phyloP scores from a whole-genome alignment of 441 rosid genomes.

The Euphorbia corollata region DNA sequence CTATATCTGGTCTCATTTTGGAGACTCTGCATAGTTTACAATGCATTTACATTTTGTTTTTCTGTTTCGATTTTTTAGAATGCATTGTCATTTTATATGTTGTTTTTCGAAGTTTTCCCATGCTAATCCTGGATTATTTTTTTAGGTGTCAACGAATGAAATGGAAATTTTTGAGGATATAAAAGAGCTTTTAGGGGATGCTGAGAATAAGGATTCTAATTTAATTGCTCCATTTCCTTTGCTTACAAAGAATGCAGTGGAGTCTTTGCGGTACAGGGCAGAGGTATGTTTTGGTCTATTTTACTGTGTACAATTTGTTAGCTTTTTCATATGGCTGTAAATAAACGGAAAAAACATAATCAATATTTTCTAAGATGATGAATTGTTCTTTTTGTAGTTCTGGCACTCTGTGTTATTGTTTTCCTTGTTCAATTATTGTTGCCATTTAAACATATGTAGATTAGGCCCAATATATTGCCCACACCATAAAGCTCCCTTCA shows the following conservation, averaged over 20 bases:
- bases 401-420: not conserved
- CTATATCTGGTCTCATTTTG: not conserved
- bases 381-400: not conserved
- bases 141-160: conserved; percentile 77
- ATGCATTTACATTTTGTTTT: not conserved
- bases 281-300: conserved; percentile 45
- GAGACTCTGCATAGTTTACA: not conserved
- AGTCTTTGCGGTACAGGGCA: conserved; percentile 83
- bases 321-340: not conserved
- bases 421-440: not conserved
- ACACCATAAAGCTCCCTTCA: too few relatives aligned
- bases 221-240: conserved; percentile 57
- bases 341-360: not conserved
- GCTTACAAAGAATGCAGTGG: conserved; percentile 78
- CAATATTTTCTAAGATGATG: not conserved
- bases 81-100: not conserved
- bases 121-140: conserved; percentile 21
- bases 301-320: not conserved
- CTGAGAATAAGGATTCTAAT: conserved; percentile 41
- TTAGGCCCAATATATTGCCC: too few relatives aligned
- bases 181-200: conserved; percentile 58
- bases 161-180: conserved; percentile 71
- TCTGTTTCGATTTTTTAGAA: not conserved
- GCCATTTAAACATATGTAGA: too few relatives aligned
- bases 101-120: conserved; percentile 8